Evolutionary conservation across 805 yeast genomes (phyloP).

Genomic region (Maudiozyma bulderi): DNA sequence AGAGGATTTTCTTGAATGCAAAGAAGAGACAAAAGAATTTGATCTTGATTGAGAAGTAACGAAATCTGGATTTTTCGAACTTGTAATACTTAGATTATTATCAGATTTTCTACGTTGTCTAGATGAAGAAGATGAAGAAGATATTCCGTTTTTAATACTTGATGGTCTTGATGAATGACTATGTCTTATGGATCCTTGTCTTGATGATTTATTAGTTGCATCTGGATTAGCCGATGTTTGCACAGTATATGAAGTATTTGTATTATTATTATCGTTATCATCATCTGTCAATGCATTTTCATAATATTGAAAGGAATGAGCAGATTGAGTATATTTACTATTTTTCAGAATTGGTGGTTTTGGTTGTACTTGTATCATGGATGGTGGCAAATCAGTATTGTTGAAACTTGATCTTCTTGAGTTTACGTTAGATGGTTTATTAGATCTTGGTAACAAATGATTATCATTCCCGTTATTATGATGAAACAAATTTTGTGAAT

Average conservation of each 20-base stretch:
- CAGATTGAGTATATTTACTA: constrained; percentile 11
- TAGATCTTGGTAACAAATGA: neutral
- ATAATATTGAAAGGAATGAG: constrained; percentile 17
- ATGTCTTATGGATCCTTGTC: constrained; percentile 14
- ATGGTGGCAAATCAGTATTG: constrained; percentile 43
- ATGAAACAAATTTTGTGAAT: constrained; percentile 2
- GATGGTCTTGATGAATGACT: constrained; percentile 18
- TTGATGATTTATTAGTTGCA: neutral
- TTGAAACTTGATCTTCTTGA: constrained; percentile 26
- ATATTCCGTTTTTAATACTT: constrained; percentile 17
- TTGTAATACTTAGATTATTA: neutral
- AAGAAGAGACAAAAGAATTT: constrained; percentile 24
- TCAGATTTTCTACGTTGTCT: constrained; percentile 18
- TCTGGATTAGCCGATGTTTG: neutral
- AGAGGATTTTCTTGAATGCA: constrained; percentile 26
- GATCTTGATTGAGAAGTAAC: constrained; percentile 10
- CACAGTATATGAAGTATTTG: neutral
- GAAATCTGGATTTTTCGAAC: constrained; percentile 1
- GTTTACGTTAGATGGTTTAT: neutral
- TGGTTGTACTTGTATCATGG: constrained; percentile 63
- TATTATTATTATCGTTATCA: constrained; percentile 16
- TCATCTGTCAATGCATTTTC: constrained; percentile 27
- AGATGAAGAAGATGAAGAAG: constrained; percentile 13
- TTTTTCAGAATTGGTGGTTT: constrained; percentile 61
- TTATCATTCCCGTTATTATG: neutral